Evolutionary conservation across 345 rosid species (phyloP).

Genomic region (Camelina sativa): DNA sequence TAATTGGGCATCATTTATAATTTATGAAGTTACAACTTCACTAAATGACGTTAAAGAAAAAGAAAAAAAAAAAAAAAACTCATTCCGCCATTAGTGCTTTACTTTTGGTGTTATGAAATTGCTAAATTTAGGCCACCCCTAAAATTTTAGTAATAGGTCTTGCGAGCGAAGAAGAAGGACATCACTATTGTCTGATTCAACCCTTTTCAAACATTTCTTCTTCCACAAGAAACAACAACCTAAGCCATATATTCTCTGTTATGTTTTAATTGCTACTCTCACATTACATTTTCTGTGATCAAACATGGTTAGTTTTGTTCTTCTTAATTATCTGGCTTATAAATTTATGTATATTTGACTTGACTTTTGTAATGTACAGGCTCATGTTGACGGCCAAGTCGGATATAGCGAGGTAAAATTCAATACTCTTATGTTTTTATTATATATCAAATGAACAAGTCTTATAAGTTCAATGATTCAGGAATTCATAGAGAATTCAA

Average conservation of each 20-base stretch:
- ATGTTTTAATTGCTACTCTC: constrained; percentile 23
- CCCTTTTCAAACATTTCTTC: constrained; percentile 26
- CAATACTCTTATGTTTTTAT: background rate
- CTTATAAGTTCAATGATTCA: constrained; percentile 25
- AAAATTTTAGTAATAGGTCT: constrained; percentile 11
- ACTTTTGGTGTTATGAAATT: constrained; percentile 35
- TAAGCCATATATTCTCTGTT: background rate
- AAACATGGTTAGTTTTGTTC: constrained; percentile 37
- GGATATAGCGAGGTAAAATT: constrained; percentile 45
- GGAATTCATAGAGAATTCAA: constrained; percentile 61
- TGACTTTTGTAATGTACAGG: constrained; percentile 39
- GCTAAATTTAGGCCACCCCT: constrained; percentile 26
- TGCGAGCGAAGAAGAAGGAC: constrained; percentile 36
- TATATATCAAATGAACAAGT: background rate
- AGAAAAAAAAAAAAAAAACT: constrained; percentile 9
- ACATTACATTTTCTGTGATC: constrained; percentile 2
- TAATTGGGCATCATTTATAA: constrained; percentile 18
- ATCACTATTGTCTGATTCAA: constrained; percentile 26
- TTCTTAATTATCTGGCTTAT: constrained; percentile 5
- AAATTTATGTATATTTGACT: background rate
- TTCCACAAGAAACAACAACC: constrained; percentile 28
- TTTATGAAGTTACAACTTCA: constrained; percentile 35
- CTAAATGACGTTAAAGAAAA: constrained; percentile 1
- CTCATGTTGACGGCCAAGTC: constrained; percentile 41
- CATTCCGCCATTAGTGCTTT: constrained; percentile 25